Evolutionary conservation across 2,329 filamentous ascomycete species (phyloP), one percentile per base, ranked within the genome.

Genomic region (Trichoderma atrobrunneum): DNA sequence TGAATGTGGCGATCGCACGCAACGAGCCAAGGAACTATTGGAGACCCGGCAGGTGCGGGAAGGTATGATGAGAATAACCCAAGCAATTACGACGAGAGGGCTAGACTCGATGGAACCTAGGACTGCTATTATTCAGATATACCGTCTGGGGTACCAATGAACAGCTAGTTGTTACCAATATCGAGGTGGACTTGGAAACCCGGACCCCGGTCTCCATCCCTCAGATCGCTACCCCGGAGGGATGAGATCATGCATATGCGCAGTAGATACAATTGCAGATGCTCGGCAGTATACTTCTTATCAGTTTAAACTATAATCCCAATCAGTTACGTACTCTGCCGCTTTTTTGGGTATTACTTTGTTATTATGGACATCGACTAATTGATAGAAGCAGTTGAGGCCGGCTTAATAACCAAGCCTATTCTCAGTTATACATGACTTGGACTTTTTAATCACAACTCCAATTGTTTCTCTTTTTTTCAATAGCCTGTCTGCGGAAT

Each of bases 41-140:
- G 60, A 34, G 16, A 39, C 7, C 59, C 68, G 68, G 57, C 24
- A 56, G 57, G 30, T 63, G 43, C 68, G 68, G 66, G 11, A 39
- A 48, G 36, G 39, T 57, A 66, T 71, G 69, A 56, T 71, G 69
- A 71, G 69, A 71, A 65, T 26, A 71, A 66, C 43, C 69, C 69
- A 71, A 63, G 51, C 34, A n/a, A 71, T 71, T 61, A 71, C 69
- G 69, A 71, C 69, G 69, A 66, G 28, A 59, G 62, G 69, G 28
- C 69, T 71, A 71, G 51, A 36, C 69, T 71, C 51, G 51, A 71
- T 59, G 14, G 16, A 71, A 54, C 10, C 36, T 71, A 71, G 69
- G 21, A 39, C 7, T 7, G n/a, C 6, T 18, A 60, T 59, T 51
- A 66, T 48, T 26, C 12, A 60, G 24, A 32, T 32, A 65, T 61